Base-by-base conservation (phyloP, 2,329 filamentous ascomycete species). In the Saccharata proteae region DNA sequence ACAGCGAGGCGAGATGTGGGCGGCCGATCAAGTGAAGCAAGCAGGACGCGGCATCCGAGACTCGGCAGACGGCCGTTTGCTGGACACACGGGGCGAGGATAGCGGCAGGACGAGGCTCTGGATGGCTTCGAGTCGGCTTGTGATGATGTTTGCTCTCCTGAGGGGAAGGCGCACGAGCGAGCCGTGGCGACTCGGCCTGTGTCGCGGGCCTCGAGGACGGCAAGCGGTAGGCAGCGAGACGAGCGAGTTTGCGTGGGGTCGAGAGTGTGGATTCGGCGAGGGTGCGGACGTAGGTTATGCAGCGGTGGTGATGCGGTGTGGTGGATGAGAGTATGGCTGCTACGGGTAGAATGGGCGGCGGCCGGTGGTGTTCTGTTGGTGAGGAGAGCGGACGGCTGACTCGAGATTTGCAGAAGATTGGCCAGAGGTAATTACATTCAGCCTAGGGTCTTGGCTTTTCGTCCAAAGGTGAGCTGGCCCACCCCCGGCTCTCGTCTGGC, bases 91-190 rank as follows among this genome's bases (percentile, higher is more conserved):
- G 16, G 22, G 29, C 13, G 19, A 31, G 23, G 33, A 26, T 26
- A 29, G n/a, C n/a, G 21, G 12, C 11, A 17, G 25, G 29, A 36
- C 25, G 20, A 33, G 24, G 20, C 29, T 16, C 22, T 33, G 20
- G 34, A 33, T 36, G 30, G 25, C 26, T 18, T 29, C n/a, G 15
- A 16, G 16, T 16, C 16, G 20, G 24, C 23, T 27, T 19, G 19
- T 26, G 38, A 38, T 39, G 37, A 32, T 35, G 36, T 33, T 36
- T 35, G 36, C 29, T 37, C 34, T 37, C 37, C 34, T 39, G 35
- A 36, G 30, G 29, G 37, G 28, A 30, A 22, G 33, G 33, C 29
- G 33, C 33, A 35, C 33, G 33, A 35, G n/a, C n/a, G n/a, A n/a
- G 33, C 33, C 33, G 33, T 35, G 33, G 33, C 33, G 33, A 35